These are phyloP conservation scores for Sarocladiaceae sp. DNA, from an alignment of 2,329 filamentous ascomycete genomes.

Conservation along the genomic window DNA sequence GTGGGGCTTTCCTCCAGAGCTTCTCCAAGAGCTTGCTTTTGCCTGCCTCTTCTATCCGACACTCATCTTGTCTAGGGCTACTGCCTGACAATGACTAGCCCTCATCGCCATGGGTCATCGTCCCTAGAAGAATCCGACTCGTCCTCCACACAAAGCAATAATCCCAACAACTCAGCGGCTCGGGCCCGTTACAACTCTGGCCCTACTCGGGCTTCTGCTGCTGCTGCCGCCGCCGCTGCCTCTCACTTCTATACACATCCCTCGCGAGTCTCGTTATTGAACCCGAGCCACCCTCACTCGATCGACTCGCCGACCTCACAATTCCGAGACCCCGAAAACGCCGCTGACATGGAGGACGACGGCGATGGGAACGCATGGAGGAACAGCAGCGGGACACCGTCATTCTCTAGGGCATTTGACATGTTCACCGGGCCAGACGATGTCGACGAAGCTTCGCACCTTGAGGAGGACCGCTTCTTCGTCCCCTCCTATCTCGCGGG, in stretches of 20 bases:
- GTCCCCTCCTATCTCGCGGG: slow-evolving; percentile 77
- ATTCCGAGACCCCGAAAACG: background rate
- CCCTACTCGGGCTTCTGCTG: slow-evolving; percentile 1
- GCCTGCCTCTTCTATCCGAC: background rate
- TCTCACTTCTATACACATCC: slow-evolving; percentile 38
- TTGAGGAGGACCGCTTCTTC: slow-evolving; percentile 56
- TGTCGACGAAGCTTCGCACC: slow-evolving; percentile 15
- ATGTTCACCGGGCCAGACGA: slow-evolving; percentile 31
- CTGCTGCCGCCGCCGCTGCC: slow-evolving; percentile 24
- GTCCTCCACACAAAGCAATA: slow-evolving; percentile 3
- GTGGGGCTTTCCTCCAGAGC: slow-evolving; percentile 5
- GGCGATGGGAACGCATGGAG: slow-evolving; percentile 25
- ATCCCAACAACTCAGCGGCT: background rate
- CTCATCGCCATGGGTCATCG: slow-evolving; percentile 7
- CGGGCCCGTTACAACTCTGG: slow-evolving; percentile 3
- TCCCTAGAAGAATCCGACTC: slow-evolving; percentile 10
- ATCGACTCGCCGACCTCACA: background rate
- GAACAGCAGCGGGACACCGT: slow-evolving; percentile 28
- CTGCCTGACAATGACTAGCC: slow-evolving; percentile 7
- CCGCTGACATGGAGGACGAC: slow-evolving; percentile 27
- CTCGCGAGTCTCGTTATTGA: slow-evolving; percentile 40
- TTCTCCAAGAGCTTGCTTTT: slow-evolving; percentile 8
- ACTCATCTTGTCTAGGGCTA: background rate
- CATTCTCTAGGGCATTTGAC: slow-evolving; percentile 51
- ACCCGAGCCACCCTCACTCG: slow-evolving; percentile 36